phyloP scores from a whole-genome alignment of 2,329 filamentous ascomycete species.

The Fusarium caatingaense region DNA sequence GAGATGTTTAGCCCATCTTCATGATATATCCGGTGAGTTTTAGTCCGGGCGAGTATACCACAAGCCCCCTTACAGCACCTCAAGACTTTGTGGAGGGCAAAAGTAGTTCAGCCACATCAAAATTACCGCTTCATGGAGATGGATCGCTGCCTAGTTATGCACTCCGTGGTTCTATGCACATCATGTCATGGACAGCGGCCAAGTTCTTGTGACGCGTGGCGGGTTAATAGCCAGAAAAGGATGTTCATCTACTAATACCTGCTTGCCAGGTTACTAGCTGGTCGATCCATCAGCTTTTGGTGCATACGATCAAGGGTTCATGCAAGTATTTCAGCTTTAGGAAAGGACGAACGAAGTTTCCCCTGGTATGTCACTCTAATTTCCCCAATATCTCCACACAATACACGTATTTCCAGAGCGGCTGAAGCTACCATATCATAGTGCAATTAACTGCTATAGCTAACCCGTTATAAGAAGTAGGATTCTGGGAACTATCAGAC shows the following conservation, averaged over 20 bases:
- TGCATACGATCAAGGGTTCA: neutral
- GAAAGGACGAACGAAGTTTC: conserved; percentile 8
- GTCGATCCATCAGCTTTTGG: neutral
- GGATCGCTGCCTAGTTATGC: neutral
- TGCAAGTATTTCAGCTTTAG: conserved; percentile 4
- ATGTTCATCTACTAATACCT: neutral
- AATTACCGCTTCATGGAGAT: neutral
- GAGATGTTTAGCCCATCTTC: neutral
- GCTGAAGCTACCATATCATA: conserved; percentile 1
- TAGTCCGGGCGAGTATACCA: neutral
- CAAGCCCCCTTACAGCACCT: neutral
- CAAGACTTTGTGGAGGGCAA: neutral
- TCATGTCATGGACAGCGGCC: neutral
- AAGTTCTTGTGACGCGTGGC: neutral
- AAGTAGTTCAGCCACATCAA: neutral
- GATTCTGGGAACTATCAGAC: neutral
- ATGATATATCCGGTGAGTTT: neutral
- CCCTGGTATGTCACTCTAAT: conserved; percentile 24
- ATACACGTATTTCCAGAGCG: neutral
- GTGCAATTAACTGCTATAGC: neutral
- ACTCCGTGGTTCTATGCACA: neutral
- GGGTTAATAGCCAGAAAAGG: neutral
- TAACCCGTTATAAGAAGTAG: neutral
- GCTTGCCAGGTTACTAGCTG: neutral
- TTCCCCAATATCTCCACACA: conserved; percentile 28